These are phyloP conservation scores for Candida labiduridarum DNA, from an alignment of 1,139 yeast species.

Conservation along the genomic window DNA sequence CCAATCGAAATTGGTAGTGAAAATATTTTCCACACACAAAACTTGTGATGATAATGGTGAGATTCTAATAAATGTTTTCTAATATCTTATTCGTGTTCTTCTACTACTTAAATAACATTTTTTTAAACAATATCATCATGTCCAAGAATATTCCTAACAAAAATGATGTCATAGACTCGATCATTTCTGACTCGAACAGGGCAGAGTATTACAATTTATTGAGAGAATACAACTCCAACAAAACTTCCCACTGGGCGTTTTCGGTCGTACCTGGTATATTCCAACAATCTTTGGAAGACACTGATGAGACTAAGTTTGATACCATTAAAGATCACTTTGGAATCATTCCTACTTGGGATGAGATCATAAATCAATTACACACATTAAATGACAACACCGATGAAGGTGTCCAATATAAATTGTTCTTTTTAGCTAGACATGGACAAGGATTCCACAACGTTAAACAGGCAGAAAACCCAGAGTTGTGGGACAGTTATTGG, in stretches of 20 bases:
- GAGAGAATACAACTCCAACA: constrained; percentile 13
- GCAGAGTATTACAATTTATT: constrained; percentile 20
- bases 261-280: constrained; percentile 40
- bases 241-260: constrained; percentile 33
- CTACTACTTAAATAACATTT: not conserved
- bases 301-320: constrained; percentile 41
- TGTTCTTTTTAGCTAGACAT: constrained; percentile 47
- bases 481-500: constrained; percentile 49
- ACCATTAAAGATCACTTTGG: constrained; percentile 47
- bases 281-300: constrained; percentile 37
- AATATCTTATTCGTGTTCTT: not conserved
- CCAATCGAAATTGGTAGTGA: not conserved
- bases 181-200: constrained; percentile 15
- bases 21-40: constrained; percentile 2
- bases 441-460: constrained; percentile 51
- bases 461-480: constrained; percentile 45
- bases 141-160: constrained; percentile 2
- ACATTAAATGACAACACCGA: constrained; percentile 29
- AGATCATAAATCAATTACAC: constrained; percentile 26
- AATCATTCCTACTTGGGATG: constrained; percentile 34
- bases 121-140: not conserved
- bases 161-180: constrained; percentile 13
- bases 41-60: constrained; percentile 1
- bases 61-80: not conserved
- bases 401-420: constrained; percentile 30